Conservation (phyloP, 164 flowering plant genomes). For the Protea cynaroides region DNA sequence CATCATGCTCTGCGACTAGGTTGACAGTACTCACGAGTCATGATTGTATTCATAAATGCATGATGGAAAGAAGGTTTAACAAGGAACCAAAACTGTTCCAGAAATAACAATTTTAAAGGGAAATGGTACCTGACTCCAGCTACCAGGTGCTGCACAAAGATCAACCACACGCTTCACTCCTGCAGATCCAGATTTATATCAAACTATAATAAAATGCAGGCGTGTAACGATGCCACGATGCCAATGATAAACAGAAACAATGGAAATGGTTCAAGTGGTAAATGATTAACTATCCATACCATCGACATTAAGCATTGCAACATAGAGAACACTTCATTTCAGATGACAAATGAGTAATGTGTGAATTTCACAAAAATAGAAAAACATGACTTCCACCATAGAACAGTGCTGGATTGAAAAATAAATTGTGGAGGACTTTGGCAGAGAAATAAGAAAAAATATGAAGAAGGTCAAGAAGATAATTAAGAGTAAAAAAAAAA, state of each 20-base stretch:
- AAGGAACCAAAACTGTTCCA: too few species aligned
- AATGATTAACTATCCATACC: not conserved
- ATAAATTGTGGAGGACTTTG: too few species aligned
- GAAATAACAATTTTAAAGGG: too few species aligned
- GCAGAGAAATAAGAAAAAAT: not conserved
- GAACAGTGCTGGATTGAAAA: too few species aligned
- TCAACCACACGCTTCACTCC: constrained; percentile 95
- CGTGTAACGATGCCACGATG: too few species aligned
- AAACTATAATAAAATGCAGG: not conserved
- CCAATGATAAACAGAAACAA: too few species aligned
- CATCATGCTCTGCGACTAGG: too few species aligned
- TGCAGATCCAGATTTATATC: constrained; percentile 23
- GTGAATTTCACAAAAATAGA: too few species aligned
- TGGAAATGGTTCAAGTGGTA: too few species aligned
- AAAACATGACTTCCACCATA: too few species aligned
- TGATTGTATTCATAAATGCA: not conserved
- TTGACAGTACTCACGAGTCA: too few species aligned
- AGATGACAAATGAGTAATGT: not conserved
- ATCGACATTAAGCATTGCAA: not conserved
- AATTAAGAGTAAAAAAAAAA: not conserved
- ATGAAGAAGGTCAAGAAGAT: not conserved
- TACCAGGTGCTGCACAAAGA: constrained; percentile 99
- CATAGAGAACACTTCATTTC: not conserved
- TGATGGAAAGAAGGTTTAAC: not conserved
- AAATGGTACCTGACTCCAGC: constrained; percentile 92